Evolutionary conservation across 768 basidiomycete genomes (phyloP).

Genomic region (Auricularia heimuer): DNA sequence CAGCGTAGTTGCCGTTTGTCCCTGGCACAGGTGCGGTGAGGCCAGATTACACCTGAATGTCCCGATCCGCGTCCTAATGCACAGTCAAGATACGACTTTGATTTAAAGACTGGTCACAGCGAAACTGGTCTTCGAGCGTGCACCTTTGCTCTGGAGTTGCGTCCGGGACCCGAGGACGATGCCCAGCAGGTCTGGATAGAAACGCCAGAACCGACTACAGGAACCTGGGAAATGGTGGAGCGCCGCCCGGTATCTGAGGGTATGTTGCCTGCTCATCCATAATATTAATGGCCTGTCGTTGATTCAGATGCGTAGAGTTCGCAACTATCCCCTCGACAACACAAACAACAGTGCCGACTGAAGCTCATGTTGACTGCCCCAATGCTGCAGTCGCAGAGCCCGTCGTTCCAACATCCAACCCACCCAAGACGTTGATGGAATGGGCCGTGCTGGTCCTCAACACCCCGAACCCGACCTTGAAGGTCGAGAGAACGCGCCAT

Average conservation of each 20-base stretch:
- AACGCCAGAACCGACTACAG: conserved; percentile 37
- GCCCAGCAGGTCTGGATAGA: conserved; percentile 50
- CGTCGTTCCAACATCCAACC: conserved; percentile 36
- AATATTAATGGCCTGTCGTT: conserved; percentile 1
- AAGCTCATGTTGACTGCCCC: not conserved
- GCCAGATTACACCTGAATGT: conserved; percentile 7
- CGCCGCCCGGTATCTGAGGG: conserved; percentile 67
- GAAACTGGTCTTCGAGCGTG: conserved; percentile 62
- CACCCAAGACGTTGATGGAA: conserved; percentile 62
- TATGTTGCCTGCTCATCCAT: conserved; percentile 10
- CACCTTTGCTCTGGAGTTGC: conserved; percentile 50
- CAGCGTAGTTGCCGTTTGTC: conserved; percentile 55
- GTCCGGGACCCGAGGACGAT: conserved; percentile 24
- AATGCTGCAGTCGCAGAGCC: conserved; percentile 26
- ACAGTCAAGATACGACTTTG: conserved; percentile 53
- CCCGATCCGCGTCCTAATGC: not conserved
- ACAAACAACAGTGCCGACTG: too few species aligned
- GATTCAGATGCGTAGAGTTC: conserved; percentile 35
- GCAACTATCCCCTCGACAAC: conserved; percentile 18
- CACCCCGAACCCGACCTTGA: conserved; percentile 57
- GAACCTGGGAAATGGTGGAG: conserved; percentile 55
- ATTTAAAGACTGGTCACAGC: conserved; percentile 58
- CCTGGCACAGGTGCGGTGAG: conserved; percentile 55
- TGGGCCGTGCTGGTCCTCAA: conserved; percentile 75
- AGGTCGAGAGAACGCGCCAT: conserved; percentile 61